phyloP scores from a whole-genome alignment of 306 rosid genomes.

The Cajanus cajan region DNA sequence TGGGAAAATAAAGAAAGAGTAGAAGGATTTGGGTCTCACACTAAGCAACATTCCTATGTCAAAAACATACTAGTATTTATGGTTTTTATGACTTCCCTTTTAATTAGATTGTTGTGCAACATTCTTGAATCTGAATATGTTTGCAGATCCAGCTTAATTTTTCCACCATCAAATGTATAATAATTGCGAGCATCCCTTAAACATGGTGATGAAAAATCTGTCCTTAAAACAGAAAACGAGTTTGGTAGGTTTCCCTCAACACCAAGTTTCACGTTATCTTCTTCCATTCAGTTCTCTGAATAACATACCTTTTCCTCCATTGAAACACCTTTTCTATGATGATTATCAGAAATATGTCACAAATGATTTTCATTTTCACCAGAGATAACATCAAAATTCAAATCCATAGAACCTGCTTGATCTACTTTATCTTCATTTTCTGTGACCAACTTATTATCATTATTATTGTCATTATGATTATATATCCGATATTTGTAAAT shows the following conservation, averaged over 20 bases:
- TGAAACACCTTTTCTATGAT: slow-evolving; percentile 32
- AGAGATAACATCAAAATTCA: slow-evolving; percentile 50
- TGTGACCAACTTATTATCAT: slow-evolving; percentile 23
- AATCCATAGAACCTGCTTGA: slow-evolving; percentile 46
- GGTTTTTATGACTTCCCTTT: slow-evolving; percentile 24
- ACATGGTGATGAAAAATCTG: slow-evolving; percentile 33
- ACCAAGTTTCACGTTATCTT: slow-evolving; percentile 34
- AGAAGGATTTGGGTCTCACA: too few species aligned
- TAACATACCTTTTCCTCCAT: slow-evolving; percentile 38
- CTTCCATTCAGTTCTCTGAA: slow-evolving; percentile 33
- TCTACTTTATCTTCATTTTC: slow-evolving; percentile 42
- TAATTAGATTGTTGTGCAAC: slow-evolving; percentile 18
- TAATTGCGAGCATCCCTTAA: slow-evolving; percentile 34
- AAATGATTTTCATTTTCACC: slow-evolving; percentile 44
- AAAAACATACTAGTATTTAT: slow-evolving; percentile 8
- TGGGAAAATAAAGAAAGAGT: too few species aligned
- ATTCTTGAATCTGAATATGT: slow-evolving; percentile 31
- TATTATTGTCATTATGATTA: slow-evolving; percentile 37
- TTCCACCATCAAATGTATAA: slow-evolving; percentile 38
- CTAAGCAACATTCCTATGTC: slow-evolving; percentile 20
- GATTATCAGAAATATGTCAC: slow-evolving; percentile 33
- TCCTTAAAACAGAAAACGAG: slow-evolving; percentile 22
- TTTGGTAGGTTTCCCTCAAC: slow-evolving; percentile 21
- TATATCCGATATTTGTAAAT: slow-evolving; percentile 32
- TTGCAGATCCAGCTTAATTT: slow-evolving; percentile 47